A percentile compares a stretch with the other conserved stretches of the same genome.
These are phyloP conservation scores for Vaccinium macrocarpon DNA, from an alignment of 148 eudicot genomes.

Conservation along the genomic window DNA sequence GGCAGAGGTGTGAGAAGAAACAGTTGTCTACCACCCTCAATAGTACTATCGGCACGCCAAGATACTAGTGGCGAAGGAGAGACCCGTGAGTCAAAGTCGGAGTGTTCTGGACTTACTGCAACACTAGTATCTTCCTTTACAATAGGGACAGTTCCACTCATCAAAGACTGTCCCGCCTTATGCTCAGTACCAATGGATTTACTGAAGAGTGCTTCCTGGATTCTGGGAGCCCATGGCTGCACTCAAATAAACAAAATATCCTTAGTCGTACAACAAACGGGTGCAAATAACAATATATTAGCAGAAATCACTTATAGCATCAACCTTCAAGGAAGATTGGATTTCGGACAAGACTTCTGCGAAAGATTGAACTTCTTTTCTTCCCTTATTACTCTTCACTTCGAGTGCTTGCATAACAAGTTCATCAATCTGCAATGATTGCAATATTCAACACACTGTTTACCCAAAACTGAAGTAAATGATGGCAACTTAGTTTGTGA, in stretches of 20 bases:
- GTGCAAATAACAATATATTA: neutral
- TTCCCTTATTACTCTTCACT: constrained; percentile 28
- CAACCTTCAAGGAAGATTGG: constrained; percentile 67
- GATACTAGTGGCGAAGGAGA: constrained; percentile 99
- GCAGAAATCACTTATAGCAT: constrained; percentile 12
- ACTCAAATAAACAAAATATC: constrained; percentile 12
- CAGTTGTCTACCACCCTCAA: constrained; percentile 68
- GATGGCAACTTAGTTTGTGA: neutral
- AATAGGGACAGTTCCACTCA: constrained; percentile 17
- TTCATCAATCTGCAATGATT: constrained; percentile 68
- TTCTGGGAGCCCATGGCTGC: constrained; percentile 85
- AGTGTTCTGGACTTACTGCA: constrained; percentile 50
- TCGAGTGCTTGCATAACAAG: constrained; percentile 72
- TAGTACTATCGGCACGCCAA: constrained; percentile 65
- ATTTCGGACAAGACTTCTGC: constrained; percentile 56
- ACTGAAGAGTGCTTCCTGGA: constrained; percentile 48
- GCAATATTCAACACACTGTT: neutral
- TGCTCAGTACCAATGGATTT: constrained; percentile 29
- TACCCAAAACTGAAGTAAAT: neutral
- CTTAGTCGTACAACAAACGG: neutral
- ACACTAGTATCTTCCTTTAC: constrained; percentile 24
- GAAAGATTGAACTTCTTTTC: constrained; percentile 59
- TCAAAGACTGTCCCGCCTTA: constrained; percentile 26
- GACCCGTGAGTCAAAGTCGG: constrained; percentile 51
- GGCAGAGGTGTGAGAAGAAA: constrained; percentile 88